Evolutionary conservation across 345 rosid species (phyloP).

Genomic region (Camelina hispida): DNA sequence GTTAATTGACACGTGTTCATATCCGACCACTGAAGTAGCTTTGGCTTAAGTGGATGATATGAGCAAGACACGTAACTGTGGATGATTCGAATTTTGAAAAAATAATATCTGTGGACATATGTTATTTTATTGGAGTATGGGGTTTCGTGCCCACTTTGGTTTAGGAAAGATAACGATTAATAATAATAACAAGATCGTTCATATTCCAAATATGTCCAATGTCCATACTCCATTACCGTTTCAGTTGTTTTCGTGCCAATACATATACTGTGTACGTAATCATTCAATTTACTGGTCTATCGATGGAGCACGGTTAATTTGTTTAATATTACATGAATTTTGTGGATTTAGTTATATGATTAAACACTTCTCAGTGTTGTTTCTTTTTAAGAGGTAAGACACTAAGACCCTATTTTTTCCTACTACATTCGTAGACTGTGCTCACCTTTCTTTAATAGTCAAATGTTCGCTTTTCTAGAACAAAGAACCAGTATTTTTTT

Average conservation of each 20-base stretch:
- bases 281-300: background rate
- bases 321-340: too few relatives aligned
- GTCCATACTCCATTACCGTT: background rate
- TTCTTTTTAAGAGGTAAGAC: background rate
- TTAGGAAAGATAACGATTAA: background rate
- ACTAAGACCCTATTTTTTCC: background rate
- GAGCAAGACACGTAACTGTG: conserved; percentile 24
- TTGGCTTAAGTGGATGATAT: conserved; percentile 15
- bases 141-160: conserved; percentile 9
- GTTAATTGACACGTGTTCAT: conserved; percentile 29
- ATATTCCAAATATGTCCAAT: background rate
- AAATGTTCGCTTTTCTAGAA: background rate
- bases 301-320: background rate
- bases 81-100: conserved; percentile 35
- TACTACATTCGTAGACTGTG: background rate
- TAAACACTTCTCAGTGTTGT: background rate
- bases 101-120: conserved; percentile 11
- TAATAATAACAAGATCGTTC: background rate
- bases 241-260: background rate
- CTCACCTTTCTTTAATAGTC: background rate
- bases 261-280: background rate
- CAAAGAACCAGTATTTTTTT: too few relatives aligned
- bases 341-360: background rate
- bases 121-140: conserved; percentile 9
- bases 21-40: conserved; percentile 33